Conservation (phyloP, 139 green algal species). For the Chlamydomonas eustigma region DNA sequence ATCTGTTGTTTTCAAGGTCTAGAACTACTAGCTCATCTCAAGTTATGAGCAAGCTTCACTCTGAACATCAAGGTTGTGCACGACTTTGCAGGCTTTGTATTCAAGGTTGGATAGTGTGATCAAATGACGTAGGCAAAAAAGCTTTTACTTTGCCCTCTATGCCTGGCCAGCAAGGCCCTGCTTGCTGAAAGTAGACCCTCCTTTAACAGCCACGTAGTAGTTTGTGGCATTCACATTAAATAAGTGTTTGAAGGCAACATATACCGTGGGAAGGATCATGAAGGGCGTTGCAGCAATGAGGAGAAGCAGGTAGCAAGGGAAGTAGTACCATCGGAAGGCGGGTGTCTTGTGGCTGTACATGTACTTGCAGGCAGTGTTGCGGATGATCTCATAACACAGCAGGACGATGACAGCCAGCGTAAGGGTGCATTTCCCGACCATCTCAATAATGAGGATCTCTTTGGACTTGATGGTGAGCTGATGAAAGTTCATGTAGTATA, state of each 20-base stretch:
- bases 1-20: too few relatives aligned
- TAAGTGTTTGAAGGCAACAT: background rate
- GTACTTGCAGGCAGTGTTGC: conserved; percentile 4
- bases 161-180: too few relatives aligned
- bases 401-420: conserved; percentile 22
- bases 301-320: conserved; percentile 29
- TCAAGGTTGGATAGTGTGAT: too few relatives aligned
- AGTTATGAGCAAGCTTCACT: too few relatives aligned
- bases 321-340: conserved; percentile 19
- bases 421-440: conserved; percentile 29
- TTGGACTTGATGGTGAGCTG: conserved; percentile 16
- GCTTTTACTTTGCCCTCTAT: too few relatives aligned
- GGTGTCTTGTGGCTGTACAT: conserved; percentile 18
- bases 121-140: too few relatives aligned
- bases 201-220: background rate
- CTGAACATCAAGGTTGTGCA: too few relatives aligned
- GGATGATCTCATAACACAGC: conserved; percentile 21
- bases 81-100: too few relatives aligned
- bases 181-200: too few relatives aligned
- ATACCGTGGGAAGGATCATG: background rate
- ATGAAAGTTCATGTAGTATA: conserved; percentile 27
- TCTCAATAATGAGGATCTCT: conserved; percentile 5
- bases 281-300: conserved; percentile 15
- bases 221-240: background rate
- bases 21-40: too few relatives aligned